Base-by-base conservation (phyloP, 139 green algal species). In the Pseudopediastrum boryanum region DNA sequence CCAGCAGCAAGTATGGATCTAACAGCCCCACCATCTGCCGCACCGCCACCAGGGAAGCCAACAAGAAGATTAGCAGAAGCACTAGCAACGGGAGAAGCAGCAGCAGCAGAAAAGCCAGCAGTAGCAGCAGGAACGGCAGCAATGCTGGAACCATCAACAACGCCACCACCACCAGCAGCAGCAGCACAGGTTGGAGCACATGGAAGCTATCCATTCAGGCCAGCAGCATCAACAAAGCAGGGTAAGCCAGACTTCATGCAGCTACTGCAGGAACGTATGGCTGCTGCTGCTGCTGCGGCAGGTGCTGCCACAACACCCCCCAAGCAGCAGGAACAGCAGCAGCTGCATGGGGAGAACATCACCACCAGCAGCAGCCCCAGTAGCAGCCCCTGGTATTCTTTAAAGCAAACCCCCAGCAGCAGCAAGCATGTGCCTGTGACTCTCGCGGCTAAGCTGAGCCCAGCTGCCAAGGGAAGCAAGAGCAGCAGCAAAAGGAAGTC, bases 201-300 rank as follows among this genome's bases (percentile, higher is more conserved):
- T 38, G 65, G 27, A 19, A 42, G n/a, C 41, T 29, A 62, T 2
- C 27, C 19, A 8, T 23, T 9, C 43, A 56, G 23, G 41, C 39
- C 70, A 6, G 67, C 43, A 61, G 67, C 23, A 61, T 29, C 44
- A 31, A 4, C 67, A 46, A 21, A 29, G 0, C 62, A 41, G 62
- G 62, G 0, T n/a, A 43, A 13, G 33, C 42, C 65, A 16, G 21
- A 13, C 27, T 66, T 66, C 27, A 54, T 19, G 6, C 38, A 51
- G 38, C 29, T 78, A 25, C 52, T 78, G 71, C 71, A 78, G 36
- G 36, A 29, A 38, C 25, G 35, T 3, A 69, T 69, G n/a, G n/a
- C n/a, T n/a, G n/a, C n/a, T n/a, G n/a, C n/a, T n/a, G n/a, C n/a
- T n/a, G n/a, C n/a, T n/a, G n/a, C n/a, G n/a, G n/a, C n/a, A n/a